Evolutionary conservation across 768 basidiomycete species (phyloP).

Genomic region (Tricholoma hemisulphureum): DNA sequence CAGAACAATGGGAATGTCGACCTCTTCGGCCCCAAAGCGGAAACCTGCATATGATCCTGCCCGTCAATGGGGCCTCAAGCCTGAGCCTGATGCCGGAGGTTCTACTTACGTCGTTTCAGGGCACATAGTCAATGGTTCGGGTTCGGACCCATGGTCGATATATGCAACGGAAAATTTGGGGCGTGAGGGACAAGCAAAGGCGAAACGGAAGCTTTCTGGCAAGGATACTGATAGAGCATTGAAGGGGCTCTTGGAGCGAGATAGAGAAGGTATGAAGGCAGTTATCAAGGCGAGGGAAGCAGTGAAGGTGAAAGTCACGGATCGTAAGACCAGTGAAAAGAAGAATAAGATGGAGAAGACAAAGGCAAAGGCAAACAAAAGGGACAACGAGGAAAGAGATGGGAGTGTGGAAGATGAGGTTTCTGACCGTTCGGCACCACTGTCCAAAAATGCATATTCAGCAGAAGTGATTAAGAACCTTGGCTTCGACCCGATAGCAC

Average conservation of each 20-base stretch:
- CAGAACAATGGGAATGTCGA: slow-evolving; percentile 76
- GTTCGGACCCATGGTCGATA: slow-evolving; percentile 39
- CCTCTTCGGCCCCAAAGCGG: slow-evolving; percentile 47
- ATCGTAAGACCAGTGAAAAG: slow-evolving; percentile 20
- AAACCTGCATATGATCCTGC: slow-evolving; percentile 62
- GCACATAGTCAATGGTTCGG: slow-evolving; percentile 59
- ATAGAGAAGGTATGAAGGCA: slow-evolving; percentile 65
- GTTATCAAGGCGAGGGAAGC: slow-evolving; percentile 61
- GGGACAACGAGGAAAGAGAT: slow-evolving; percentile 16
- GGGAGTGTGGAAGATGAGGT: slow-evolving; percentile 13
- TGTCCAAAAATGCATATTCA: slow-evolving; percentile 55
- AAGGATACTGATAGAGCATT: slow-evolving; percentile 63
- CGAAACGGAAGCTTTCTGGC: slow-evolving; percentile 57
- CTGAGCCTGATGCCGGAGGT: slow-evolving; percentile 32
- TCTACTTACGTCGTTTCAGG: slow-evolving; percentile 83
- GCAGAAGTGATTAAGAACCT: slow-evolving; percentile 65
- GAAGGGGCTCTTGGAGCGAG: slow-evolving; percentile 57
- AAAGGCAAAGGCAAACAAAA: slow-evolving; percentile 18
- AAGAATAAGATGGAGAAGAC: slow-evolving; percentile 13
- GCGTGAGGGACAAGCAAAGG: slow-evolving; percentile 75
- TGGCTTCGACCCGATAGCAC: slow-evolving; percentile 76
- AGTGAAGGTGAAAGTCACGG: slow-evolving; percentile 13
- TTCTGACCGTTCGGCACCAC: slow-evolving; percentile 6
- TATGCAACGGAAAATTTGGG: slow-evolving; percentile 72
- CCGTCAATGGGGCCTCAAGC: slow-evolving; percentile 75